Evolutionary conservation across 192 early-diverging fungal species (phyloP).

Genomic region (Obelidium mucronatum): DNA sequence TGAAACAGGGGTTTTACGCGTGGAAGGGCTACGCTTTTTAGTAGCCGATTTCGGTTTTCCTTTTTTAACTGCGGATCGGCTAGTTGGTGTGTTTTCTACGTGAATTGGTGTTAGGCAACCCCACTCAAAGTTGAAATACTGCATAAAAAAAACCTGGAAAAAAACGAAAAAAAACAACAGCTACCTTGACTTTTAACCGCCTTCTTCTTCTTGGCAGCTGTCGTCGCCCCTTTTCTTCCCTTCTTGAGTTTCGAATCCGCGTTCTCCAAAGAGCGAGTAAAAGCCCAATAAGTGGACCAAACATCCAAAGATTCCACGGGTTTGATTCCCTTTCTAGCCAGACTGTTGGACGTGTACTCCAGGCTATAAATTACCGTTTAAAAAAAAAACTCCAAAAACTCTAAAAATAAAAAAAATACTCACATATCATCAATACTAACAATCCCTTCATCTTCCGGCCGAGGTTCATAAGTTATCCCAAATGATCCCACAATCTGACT

Average conservation of each 20-base stretch:
- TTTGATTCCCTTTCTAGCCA: constrained; percentile 40
- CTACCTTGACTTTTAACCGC: constrained; percentile 6
- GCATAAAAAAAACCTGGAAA: no score
- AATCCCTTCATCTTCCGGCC: constrained; percentile 40
- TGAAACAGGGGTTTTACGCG: background rate
- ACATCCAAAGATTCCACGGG: constrained; percentile 43
- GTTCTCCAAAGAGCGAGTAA: constrained; percentile 48
- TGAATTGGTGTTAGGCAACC: background rate
- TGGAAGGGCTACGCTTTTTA: no score
- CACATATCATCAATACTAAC: constrained; percentile 44
- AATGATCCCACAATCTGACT: constrained; percentile 36
- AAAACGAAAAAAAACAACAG: no score
- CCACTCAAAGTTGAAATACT: no score
- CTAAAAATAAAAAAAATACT: background rate
- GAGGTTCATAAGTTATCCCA: constrained; percentile 24
- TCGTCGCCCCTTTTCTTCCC: background rate
- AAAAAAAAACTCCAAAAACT: background rate
- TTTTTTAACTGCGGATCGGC: no score
- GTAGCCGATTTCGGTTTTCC: no score
- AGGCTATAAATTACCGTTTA: constrained; percentile 30
- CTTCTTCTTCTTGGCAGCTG: constrained; percentile 15
- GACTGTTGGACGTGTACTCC: constrained; percentile 33
- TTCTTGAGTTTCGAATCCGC: constrained; percentile 42
- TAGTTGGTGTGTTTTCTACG: no score
- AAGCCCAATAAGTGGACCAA: constrained; percentile 48